Percentiles rank a stretch among this genome's conserved stretches.
Evolutionary conservation across 164 flowering plant genomes (phyloP).

Genomic region (Liquidambar formosana): DNA sequence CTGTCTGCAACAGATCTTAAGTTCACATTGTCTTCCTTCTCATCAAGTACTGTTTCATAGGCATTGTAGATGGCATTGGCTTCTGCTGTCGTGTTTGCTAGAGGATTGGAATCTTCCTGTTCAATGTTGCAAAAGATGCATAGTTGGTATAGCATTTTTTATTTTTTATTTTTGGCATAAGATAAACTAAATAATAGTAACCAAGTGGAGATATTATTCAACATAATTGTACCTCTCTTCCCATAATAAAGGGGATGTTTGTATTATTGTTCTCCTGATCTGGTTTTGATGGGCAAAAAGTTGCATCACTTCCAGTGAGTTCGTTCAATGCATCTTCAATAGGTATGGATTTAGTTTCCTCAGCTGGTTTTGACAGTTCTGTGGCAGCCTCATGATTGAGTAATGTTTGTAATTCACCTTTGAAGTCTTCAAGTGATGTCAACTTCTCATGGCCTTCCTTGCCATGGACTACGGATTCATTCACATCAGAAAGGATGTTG

Average conservation of each 20-base stretch:
- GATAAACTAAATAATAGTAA: not conserved
- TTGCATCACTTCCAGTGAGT: too few species aligned
- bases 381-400: not conserved
- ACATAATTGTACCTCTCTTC: not conserved
- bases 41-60: not conserved
- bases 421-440: not conserved
- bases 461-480: not conserved
- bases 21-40: not conserved
- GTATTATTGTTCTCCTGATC: not conserved
- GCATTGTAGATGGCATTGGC: not conserved
- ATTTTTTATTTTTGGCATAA: not conserved
- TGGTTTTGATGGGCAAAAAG: not conserved
- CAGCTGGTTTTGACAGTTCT: conserved; percentile 4
- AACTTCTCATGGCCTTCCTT: not conserved
- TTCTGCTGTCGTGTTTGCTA: not conserved
- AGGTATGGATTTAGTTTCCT: not conserved
- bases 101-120: conserved; percentile 15
- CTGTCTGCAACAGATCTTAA: not conserved
- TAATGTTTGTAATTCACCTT: conserved; percentile 2
- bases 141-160: not conserved
- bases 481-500: not conserved
- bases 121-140: not conserved
- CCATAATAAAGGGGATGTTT: not conserved
- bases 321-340: not conserved
- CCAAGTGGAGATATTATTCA: not conserved